phyloP scores from a whole-genome alignment of 2,329 filamentous ascomycete species.

The Xylaria sp. region DNA sequence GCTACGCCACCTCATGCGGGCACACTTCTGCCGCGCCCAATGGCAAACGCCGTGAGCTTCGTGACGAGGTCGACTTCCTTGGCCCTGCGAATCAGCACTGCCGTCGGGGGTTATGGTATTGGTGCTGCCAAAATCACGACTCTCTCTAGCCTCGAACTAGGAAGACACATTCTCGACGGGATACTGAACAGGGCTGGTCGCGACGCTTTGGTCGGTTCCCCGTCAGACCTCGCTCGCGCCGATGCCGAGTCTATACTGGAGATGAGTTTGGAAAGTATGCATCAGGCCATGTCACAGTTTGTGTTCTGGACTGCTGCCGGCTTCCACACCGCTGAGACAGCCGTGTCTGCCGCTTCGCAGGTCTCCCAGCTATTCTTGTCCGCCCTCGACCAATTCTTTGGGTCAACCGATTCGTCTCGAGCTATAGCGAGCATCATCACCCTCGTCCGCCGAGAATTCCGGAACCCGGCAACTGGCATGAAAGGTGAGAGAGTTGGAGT shows the following conservation, averaged over 20 bases:
- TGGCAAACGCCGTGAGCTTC: constrained; percentile 65
- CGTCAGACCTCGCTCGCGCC: constrained; percentile 53
- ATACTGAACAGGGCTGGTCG: constrained; percentile 59
- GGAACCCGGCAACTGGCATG: constrained; percentile 64
- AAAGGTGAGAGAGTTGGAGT: constrained; percentile 65
- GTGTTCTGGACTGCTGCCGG: constrained; percentile 67
- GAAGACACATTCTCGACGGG: constrained; percentile 59
- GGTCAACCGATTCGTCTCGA: constrained; percentile 71
- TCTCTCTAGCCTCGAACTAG: constrained; percentile 62
- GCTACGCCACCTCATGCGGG: constrained; percentile 36
- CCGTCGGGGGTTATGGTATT: constrained; percentile 58
- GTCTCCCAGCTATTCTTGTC: constrained; percentile 63
- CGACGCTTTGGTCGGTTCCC: constrained; percentile 53
- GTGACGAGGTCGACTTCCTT: constrained; percentile 65
- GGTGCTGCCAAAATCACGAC: constrained; percentile 61
- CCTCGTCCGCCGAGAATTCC: constrained; percentile 67
- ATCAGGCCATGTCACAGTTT: constrained; percentile 61
- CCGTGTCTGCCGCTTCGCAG: constrained; percentile 60
- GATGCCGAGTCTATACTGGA: constrained; percentile 64
- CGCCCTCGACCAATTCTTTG: constrained; percentile 67
- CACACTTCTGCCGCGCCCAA: constrained; percentile 61
- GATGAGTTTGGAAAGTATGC: constrained; percentile 60
- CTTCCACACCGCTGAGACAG: constrained; percentile 62
- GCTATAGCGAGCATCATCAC: constrained; percentile 71
- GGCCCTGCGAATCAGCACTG: constrained; percentile 58